Evolutionary conservation across 805 yeast genomes (phyloP), one percentile per base, ranked within the genome.

Genomic region (Candida broadrunensis): DNA sequence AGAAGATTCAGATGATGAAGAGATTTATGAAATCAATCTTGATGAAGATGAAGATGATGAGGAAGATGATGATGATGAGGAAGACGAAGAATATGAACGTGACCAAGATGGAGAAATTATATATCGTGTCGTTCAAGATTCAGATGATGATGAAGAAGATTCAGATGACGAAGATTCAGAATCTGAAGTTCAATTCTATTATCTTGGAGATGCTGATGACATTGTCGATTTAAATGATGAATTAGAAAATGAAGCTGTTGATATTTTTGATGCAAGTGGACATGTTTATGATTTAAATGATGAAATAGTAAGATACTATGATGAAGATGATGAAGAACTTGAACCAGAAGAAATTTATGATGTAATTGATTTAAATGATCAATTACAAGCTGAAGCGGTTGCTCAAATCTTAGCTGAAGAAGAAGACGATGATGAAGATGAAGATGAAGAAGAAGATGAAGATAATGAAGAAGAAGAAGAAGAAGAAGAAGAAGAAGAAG

Each of bases 361-460:
- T 37, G 48, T 62, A 15, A 52, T 64, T 20, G 73, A 67, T 54
- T 48, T 67, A 58, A 66, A 66, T 45, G 71, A 67, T 40, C 65
- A 58, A 47, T 56, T 66, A 45, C 67, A 64, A 49, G 65, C 61
- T 17, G 58, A 62, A 36, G 69, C 68, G 5, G 47, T 60, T 35
- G 52, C 45, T 29, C 54, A 54, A 41, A 41, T 48, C 23, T 40
- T 15, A 23, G 27, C 29, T 25, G 35, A 26, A 40, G 31, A 29
- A 23, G 38, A 36, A n/a, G 35, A 24, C 14, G 39, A 35, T 15
- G 26, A 26, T n/a, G n/a, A n/a, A n/a, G n/a, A n/a, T n/a, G n/a
- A n/a, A n/a, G n/a, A n/a, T n/a, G n/a, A n/a, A n/a, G n/a, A n/a
- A n/a, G n/a, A n/a, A n/a, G n/a, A n/a, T n/a, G n/a, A n/a, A n/a